Percentiles rank a stretch among this genome's conserved stretches.
These are phyloP conservation scores for Microbotryomycetes sp. DNA, from an alignment of 1,284 basidiomycete species.

Conservation along the genomic window DNA sequence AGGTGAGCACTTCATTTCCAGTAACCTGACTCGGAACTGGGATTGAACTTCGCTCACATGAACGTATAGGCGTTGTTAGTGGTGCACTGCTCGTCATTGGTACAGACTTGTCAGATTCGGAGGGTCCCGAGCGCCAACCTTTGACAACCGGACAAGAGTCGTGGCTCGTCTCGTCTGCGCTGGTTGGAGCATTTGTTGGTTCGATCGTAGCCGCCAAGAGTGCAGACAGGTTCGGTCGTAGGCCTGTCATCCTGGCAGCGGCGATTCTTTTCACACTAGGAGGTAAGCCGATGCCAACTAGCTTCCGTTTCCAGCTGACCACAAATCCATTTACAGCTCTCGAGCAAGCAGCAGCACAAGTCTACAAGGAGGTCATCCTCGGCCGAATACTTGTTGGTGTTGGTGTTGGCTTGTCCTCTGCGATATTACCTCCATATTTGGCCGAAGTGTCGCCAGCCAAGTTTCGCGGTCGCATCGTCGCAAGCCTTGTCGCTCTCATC, in stretches of 20 bases:
- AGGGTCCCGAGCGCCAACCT: neutral
- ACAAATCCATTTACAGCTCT: no score
- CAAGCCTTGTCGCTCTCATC: constrained; percentile 38
- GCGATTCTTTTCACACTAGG: constrained; percentile 35
- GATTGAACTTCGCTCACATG: no score
- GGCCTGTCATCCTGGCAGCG: constrained; percentile 39
- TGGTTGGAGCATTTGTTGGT: constrained; percentile 38
- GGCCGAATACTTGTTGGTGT: constrained; percentile 45
- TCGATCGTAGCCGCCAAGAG: constrained; percentile 17
- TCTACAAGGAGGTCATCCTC: constrained; percentile 38
- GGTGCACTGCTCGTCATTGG: constrained; percentile 24
- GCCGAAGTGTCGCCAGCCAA: constrained; percentile 44
- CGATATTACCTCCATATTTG: constrained; percentile 44
- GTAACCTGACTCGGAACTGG: no score
- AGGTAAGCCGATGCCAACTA: neutral
- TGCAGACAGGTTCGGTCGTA: constrained; percentile 44
- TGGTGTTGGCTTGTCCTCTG: constrained; percentile 42
- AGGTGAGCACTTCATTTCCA: no score
- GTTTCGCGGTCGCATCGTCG: constrained; percentile 44
- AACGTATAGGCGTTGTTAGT: constrained; percentile 10
- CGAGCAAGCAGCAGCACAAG: constrained; percentile 39
- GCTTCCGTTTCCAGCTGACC: no score
- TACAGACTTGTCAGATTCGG: constrained; percentile 8
- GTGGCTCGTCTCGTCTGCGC: constrained; percentile 37
- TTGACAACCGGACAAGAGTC: constrained; percentile 16